Conservation (phyloP, 306 rosid genomes). For the Acacia melanoxylon region DNA sequence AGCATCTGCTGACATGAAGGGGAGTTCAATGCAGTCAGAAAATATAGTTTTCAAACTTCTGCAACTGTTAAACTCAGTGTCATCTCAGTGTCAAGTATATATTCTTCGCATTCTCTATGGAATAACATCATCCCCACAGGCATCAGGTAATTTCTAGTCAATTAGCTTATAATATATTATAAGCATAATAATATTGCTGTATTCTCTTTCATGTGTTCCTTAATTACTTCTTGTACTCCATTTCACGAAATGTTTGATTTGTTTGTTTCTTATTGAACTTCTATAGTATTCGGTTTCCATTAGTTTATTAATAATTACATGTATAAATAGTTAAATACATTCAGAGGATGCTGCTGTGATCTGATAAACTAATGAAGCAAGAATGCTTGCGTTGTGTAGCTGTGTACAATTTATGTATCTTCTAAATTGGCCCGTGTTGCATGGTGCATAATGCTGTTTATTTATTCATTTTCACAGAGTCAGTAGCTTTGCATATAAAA, state of each 20-base stretch:
- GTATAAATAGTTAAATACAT: not conserved
- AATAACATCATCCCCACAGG: constrained; percentile 57
- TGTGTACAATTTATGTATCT: not conserved
- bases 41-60: constrained; percentile 36
- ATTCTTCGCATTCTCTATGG: constrained; percentile 57
- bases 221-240: not conserved
- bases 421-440: not conserved
- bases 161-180: not conserved
- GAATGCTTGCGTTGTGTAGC: not conserved
- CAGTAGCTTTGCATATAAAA: constrained; percentile 48
- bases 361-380: not conserved
- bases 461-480: constrained; percentile 35
- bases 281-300: not conserved
- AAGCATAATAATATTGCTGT: not conserved
- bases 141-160: constrained; percentile 46
- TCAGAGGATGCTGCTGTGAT: not conserved
- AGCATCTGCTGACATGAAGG: constrained; percentile 59
- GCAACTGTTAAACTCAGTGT: constrained; percentile 31
- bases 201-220: not conserved
- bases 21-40: constrained; percentile 58
- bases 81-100: constrained; percentile 44
- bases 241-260: not conserved
- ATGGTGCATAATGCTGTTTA: constrained; percentile 5
- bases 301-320: not conserved
- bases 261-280: not conserved